Base-by-base conservation (phyloP, 2,329 filamentous ascomycete species). In the Pezicula neosporulosa region DNA sequence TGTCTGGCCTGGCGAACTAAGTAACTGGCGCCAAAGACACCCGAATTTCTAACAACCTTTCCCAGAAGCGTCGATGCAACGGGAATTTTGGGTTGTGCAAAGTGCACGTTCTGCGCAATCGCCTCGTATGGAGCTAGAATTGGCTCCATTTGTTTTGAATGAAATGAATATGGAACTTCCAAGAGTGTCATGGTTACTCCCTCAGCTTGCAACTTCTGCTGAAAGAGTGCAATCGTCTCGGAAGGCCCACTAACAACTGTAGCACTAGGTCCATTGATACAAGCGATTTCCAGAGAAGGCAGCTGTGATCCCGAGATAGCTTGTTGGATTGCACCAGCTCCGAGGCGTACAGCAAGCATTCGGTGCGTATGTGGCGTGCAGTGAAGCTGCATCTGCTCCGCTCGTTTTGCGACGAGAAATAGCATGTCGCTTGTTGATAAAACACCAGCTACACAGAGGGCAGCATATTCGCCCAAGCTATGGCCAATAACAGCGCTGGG, bases 401-500 rank as follows among this genome's bases (percentile, higher is more conserved):
- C 86, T 56, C 88, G 80, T 48, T 74, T 68, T 37, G 87, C 87
- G 9, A 90, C 86, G 1, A 91, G 74, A 57, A 83, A 85, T 45
- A 93, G 77, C 63, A 85, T 81, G 64, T 90, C 86, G 60, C 80
- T 82, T 30, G 80, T 81, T 19, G 85, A 86, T 21, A 89, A 72
- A 16, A 89, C 85, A 46, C 85, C 86, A 16, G 86, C 84, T 27
- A 84, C 77, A 60, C 87, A 78, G 10, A 90, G 78, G 35, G 86
- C 86, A 35, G 86, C 85, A 60, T 89, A 89, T 65, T 90, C 86
- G 48, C 86, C 86, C 19, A 90, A 71, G 60, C 84, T 88, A 66
- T 82, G 80, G n/a, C 80, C 80, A 16, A 82, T 63, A 2, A 83
- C 79, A 3, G 72, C 78, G 16, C 77, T 74, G 6, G 81, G 80